phyloP scores from a whole-genome alignment of 306 rosid genomes.

The Lathyrus sativus region DNA sequence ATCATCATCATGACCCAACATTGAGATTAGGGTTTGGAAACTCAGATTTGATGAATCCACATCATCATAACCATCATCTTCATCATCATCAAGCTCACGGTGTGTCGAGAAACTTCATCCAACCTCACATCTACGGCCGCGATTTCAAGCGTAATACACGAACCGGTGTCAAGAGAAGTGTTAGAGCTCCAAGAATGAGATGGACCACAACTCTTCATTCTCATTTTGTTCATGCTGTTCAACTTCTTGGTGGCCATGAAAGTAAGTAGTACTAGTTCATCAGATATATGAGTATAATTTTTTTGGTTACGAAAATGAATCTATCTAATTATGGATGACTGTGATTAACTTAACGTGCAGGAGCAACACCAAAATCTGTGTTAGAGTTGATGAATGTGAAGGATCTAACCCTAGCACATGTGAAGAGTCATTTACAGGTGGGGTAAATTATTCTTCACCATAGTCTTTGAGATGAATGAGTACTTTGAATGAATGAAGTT shows the following conservation, averaged over 20 bases:
- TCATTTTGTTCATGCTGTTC: conserved; percentile 96
- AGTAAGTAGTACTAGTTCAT: conserved; percentile 46
- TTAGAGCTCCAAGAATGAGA: conserved; percentile 96
- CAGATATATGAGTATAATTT: not conserved
- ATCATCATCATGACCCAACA: conserved; percentile 44
- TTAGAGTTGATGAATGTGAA: conserved; percentile 97
- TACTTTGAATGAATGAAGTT: conserved; percentile 23
- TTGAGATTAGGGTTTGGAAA: conserved; percentile 65
- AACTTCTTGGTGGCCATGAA: conserved; percentile 98
- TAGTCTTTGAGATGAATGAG: conserved; percentile 39
- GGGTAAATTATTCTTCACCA: conserved; percentile 40
- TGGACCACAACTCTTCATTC: conserved; percentile 99
- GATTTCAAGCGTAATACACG: conserved; percentile 68
- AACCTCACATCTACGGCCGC: conserved; percentile 68
- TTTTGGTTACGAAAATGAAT: not conserved
- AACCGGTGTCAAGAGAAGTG: conserved; percentile 64
- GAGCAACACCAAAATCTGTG: conserved; percentile 98
- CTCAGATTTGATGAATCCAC: conserved; percentile 40
- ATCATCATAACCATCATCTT: conserved; percentile 27
- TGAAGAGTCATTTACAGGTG: conserved; percentile 99
- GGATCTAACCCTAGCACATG: conserved; percentile 99
- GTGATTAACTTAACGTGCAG: conserved; percentile 42
- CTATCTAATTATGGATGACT: conserved; percentile 28
- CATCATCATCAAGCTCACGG: conserved; percentile 34
- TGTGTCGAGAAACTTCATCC: conserved; percentile 45